Percentiles rank a stretch among this genome's conserved stretches.
phyloP scores from a whole-genome alignment of 495 filamentous ascomycete genomes.

The Penicillium goetzii region DNA sequence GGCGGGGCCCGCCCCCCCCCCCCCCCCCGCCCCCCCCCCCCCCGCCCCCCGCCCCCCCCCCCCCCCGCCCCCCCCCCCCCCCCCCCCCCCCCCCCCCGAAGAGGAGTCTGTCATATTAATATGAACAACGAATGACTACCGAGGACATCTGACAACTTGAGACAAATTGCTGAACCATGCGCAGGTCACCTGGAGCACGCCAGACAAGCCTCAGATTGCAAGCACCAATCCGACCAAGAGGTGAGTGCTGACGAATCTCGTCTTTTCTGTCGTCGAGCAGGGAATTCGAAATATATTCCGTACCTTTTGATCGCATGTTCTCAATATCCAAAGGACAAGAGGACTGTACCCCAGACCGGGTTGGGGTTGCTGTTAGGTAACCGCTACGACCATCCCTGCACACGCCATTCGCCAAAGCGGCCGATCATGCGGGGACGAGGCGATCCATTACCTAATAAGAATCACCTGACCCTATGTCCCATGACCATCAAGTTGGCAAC shows the following conservation, averaged over 20 bases:
- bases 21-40: too few species aligned
- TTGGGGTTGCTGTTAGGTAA: constrained; percentile 34
- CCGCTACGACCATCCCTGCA: constrained; percentile 9
- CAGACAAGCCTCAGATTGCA: constrained; percentile 2
- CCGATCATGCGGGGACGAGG: constrained; percentile 32
- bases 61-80: too few species aligned
- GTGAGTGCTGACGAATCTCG: background rate
- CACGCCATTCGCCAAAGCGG: constrained; percentile 18
- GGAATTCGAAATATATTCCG: background rate
- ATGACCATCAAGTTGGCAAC: background rate
- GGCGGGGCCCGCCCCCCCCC: too few species aligned
- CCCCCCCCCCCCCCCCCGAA: too few species aligned
- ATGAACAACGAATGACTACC: background rate
- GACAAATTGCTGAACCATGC: constrained; percentile 19
- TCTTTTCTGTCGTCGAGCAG: background rate
- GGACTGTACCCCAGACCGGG: constrained; percentile 25
- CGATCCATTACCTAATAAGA: constrained; percentile 32
- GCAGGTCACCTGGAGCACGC: constrained; percentile 24
- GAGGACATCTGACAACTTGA: background rate
- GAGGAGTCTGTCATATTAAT: background rate
- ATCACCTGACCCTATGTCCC: constrained; percentile 30
- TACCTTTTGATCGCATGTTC: background rate
- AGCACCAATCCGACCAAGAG: background rate
- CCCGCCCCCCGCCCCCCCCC: too few species aligned
- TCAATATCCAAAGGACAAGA: background rate